These are phyloP conservation scores for Fusarium sublunatum DNA, from an alignment of 2,329 filamentous ascomycete genomes.

Conservation along the genomic window DNA sequence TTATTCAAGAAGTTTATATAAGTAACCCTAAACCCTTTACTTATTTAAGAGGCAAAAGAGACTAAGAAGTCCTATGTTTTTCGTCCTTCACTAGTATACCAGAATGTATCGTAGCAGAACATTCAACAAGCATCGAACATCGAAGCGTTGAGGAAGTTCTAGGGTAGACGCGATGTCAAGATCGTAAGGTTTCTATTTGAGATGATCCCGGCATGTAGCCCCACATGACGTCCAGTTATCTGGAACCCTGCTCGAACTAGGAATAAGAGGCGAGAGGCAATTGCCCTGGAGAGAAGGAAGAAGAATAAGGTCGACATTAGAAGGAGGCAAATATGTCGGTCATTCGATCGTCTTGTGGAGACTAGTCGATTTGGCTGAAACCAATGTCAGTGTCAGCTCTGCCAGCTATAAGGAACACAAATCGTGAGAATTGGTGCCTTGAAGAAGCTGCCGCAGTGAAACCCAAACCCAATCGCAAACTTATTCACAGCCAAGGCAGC, in stretches of 20 bases:
- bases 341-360: neutral
- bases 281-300: conserved; percentile 11
- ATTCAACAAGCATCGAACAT: no score
- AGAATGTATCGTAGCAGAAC: no score
- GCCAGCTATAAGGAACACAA: conserved; percentile 22
- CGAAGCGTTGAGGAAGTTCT: neutral
- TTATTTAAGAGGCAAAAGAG: no score
- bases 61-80: no score
- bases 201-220: conserved; percentile 26
- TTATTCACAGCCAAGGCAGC: conserved; percentile 7
- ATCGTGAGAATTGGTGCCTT: conserved; percentile 12
- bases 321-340: conserved; percentile 10
- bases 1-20: no score
- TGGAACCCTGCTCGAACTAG: conserved; percentile 10
- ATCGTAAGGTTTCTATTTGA: conserved; percentile 2
- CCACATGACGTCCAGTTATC: conserved; percentile 21
- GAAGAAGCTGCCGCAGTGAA: conserved; percentile 24
- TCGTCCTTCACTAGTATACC: no score
- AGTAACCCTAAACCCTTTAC: no score
- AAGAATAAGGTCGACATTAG: conserved; percentile 9
- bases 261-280: conserved; percentile 13
- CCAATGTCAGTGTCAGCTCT: conserved; percentile 1
- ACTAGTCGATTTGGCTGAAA: neutral
- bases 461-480: conserved; percentile 25
- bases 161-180: neutral